Evolutionary conservation across 139 green algal genomes (phyloP).

Genomic region (Trebouxia sp.): DNA sequence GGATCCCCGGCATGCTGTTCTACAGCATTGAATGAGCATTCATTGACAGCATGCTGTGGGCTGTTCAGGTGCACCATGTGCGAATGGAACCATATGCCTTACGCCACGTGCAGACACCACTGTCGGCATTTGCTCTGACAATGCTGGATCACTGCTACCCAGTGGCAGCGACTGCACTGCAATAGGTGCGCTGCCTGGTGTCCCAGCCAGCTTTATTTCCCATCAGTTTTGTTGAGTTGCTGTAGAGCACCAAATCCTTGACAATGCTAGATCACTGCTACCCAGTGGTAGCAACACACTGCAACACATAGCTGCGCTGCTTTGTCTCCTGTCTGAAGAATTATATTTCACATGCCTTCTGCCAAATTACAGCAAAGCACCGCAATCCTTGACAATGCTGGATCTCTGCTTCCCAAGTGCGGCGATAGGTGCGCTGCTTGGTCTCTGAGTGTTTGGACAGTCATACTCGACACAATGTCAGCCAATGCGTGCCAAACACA

Average conservation of each 20-base stretch:
- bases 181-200: neutral
- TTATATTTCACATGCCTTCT: neutral
- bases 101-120: neutral
- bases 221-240: neutral
- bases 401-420: too few relatives aligned
- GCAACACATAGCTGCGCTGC: neutral
- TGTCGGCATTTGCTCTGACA: neutral
- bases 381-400: too few relatives aligned
- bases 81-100: neutral
- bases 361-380: neutral
- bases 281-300: neutral
- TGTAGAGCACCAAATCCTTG: too few relatives aligned
- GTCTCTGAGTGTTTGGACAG: too few relatives aligned
- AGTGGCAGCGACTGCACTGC: neutral
- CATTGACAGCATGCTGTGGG: too few relatives aligned
- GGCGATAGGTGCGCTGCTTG: too few relatives aligned
- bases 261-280: neutral
- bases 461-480: too few relatives aligned
- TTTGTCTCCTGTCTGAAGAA: neutral
- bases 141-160: neutral
- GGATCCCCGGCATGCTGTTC: too few relatives aligned
- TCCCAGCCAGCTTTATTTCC: neutral
- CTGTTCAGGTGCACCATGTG: constrained; percentile 6
- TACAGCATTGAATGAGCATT: too few relatives aligned
- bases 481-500: too few relatives aligned